Conservation (phyloP, 2,329 filamentous ascomycete genomes). For the Trichoderma semiorbis region DNA sequence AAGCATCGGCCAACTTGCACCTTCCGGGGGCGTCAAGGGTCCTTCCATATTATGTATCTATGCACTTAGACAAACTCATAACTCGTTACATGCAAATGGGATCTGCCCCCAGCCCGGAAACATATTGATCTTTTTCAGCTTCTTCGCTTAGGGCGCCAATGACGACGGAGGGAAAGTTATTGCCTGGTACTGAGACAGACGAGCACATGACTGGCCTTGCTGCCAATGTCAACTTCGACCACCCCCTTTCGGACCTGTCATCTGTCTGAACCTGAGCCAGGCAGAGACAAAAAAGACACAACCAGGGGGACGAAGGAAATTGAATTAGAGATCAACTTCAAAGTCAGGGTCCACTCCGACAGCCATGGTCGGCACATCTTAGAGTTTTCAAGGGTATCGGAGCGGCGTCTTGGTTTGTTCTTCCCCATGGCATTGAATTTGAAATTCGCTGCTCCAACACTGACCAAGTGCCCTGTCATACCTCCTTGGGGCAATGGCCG, state of each 20-base stretch:
- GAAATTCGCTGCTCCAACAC: background rate
- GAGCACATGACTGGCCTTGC: background rate
- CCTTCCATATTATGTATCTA: background rate
- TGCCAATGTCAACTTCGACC: background rate
- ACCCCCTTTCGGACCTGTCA: background rate
- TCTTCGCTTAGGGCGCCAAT: constrained; percentile 1
- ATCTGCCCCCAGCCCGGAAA: background rate
- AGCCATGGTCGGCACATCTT: background rate
- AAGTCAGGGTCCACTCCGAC: background rate
- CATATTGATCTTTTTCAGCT: background rate
- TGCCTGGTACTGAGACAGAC: background rate
- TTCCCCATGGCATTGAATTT: background rate
- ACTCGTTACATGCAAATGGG: background rate
- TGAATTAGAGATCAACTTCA: background rate
- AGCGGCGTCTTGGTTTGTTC: background rate
- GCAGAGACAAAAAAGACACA: background rate
- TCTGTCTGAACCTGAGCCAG: background rate
- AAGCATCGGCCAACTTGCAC: background rate
- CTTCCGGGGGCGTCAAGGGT: background rate
- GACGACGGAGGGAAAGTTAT: background rate
- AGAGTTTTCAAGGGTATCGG: constrained; percentile 12
- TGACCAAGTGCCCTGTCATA: background rate
- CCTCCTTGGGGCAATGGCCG: background rate
- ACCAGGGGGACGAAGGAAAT: background rate
- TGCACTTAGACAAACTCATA: background rate